A percentile compares a stretch with the other conserved stretches of the same genome.
phyloP scores from a whole-genome alignment of 2,329 filamentous ascomycete genomes.

The Xenosphaeropsis pyriputrescens region DNA sequence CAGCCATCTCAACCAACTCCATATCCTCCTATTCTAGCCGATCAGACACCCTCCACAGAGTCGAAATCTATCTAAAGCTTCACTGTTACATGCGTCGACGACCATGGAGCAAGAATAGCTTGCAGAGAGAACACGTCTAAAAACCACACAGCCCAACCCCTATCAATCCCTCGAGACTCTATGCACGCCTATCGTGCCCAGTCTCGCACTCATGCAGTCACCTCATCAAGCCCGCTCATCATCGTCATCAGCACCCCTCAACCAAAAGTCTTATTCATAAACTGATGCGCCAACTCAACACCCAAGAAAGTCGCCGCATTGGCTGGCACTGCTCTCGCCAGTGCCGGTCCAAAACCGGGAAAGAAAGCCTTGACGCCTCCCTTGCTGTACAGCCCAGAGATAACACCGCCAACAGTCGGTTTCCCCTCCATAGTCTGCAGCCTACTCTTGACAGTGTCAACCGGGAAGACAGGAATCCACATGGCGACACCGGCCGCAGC shows the following conservation, averaged over 20 bases:
- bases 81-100: too few species aligned
- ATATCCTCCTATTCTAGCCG: too few species aligned
- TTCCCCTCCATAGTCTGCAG: constrained; percentile 84
- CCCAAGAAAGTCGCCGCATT: constrained; percentile 92
- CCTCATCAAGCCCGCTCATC: too few species aligned
- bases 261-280: constrained; percentile 63
- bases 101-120: too few species aligned
- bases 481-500: constrained; percentile 89
- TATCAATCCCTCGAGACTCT: too few species aligned
- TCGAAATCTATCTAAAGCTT: too few species aligned
- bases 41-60: too few species aligned
- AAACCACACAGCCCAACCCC: too few species aligned
- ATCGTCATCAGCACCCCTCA: constrained; percentile 6
- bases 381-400: constrained; percentile 67
- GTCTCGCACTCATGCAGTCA: too few species aligned
- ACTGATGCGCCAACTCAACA: constrained; percentile 70
- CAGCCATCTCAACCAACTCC: too few species aligned
- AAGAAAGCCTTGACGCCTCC: constrained; percentile 91
- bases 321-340: constrained; percentile 85
- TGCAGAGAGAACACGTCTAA: too few species aligned
- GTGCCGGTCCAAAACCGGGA: constrained; percentile 84
- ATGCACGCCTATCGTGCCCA: too few species aligned
- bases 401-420: constrained; percentile 64
- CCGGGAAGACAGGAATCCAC: constrained; percentile 98
- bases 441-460: constrained; percentile 91